These are phyloP conservation scores for Nigrospora oryzae DNA, from an alignment of 2,329 filamentous ascomycete species.

Conservation along the genomic window DNA sequence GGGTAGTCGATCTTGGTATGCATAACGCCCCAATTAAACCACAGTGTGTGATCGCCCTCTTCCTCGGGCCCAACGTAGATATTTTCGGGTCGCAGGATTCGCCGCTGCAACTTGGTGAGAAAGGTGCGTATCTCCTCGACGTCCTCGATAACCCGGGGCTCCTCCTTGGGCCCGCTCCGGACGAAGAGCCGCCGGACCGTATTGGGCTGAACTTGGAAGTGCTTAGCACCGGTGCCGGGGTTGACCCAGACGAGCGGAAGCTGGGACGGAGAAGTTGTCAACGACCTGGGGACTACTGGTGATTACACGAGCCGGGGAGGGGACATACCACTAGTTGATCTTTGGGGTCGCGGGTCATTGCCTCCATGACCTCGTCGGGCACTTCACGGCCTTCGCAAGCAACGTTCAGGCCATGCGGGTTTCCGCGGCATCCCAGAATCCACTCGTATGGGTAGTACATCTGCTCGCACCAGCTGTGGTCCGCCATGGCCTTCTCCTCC, in stretches of 20 bases:
- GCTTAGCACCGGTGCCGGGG: not conserved
- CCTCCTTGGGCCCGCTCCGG: not conserved
- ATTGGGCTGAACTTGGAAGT: not conserved
- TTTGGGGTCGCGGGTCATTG: not conserved
- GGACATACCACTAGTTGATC: not conserved
- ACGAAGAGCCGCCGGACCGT: not conserved
- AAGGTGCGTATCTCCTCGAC: not conserved
- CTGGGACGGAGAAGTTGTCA: not conserved
- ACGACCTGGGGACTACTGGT: not conserved
- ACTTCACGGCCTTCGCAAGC: not conserved
- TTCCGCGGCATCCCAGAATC: slow-evolving; percentile 30
- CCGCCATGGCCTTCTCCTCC: slow-evolving; percentile 29
- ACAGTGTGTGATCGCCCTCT: too few species aligned
- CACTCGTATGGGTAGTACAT: slow-evolving; percentile 34
- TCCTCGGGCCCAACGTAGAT: too few species aligned
- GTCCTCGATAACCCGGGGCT: not conserved
- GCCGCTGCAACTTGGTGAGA: not conserved
- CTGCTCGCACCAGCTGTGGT: slow-evolving; percentile 37
- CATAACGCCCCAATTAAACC: too few species aligned
- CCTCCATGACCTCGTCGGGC: not conserved
- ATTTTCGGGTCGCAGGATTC: too few species aligned
- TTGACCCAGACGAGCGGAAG: not conserved
- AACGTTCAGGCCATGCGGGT: slow-evolving; percentile 14
- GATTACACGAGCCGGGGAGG: not conserved
- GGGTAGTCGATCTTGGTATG: too few species aligned